A percentile compares a stretch with the other conserved stretches of the same genome.
Conservation (phyloP, 179 eudicot genomes). For the Monotropa hypopitys region DNA sequence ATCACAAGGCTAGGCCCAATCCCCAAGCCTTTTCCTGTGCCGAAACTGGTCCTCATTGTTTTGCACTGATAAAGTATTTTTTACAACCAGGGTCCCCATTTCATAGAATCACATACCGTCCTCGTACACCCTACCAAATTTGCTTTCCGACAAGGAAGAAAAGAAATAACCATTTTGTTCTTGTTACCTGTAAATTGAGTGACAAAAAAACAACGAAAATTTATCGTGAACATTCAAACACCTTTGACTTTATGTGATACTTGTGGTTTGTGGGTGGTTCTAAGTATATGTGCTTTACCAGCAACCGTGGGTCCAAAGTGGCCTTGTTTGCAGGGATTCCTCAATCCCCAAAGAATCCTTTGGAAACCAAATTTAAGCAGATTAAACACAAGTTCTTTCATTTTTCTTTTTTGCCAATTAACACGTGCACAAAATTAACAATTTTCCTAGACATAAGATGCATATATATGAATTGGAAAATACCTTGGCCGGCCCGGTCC, state of each 20-base stretch:
- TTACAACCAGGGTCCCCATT: background rate
- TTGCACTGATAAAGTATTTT: too few relatives aligned
- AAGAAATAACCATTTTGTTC: constrained; percentile 1
- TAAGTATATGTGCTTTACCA: background rate
- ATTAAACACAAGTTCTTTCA: background rate
- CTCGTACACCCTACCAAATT: background rate
- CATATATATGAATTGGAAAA: background rate
- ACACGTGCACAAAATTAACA: background rate
- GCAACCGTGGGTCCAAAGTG: background rate
- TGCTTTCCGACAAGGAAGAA: background rate
- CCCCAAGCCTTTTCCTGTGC: too few relatives aligned
- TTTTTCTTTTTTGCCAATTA: background rate
- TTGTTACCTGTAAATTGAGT: background rate
- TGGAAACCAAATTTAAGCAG: background rate
- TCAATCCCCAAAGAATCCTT: background rate
- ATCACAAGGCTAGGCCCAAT: too few relatives aligned
- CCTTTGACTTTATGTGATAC: background rate
- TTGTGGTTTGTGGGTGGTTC: too few relatives aligned
- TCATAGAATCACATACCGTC: background rate
- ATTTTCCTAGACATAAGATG: background rate
- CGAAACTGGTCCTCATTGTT: too few relatives aligned
- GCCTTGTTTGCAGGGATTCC: background rate
- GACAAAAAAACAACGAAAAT: background rate
- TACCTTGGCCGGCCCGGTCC: constrained; percentile 29
- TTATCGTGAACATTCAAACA: background rate